Base-by-base conservation (phyloP, 257 asterid genomes). In the Datura wrightii region DNA sequence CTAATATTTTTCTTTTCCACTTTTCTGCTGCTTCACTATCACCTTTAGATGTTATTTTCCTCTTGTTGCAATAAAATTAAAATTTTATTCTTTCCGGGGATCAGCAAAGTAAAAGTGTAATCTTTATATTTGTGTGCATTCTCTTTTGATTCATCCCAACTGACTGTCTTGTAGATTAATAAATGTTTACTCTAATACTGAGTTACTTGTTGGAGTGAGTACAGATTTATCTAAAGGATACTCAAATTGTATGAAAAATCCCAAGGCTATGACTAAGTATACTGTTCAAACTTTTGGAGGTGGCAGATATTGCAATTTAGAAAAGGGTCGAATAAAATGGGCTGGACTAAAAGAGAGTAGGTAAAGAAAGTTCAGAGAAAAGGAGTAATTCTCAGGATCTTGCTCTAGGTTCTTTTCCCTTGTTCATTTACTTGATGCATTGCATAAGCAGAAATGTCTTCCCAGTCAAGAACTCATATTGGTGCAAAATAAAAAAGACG, bases 401-500 rank as follows among this genome's bases (percentile, higher is more conserved):
- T 34, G 44, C 71, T 11, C n/a, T 65, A 34, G 10, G 42, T 63
- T 34, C 11, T 11, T 5, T 34, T 65, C 10, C 3, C 0, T 63
- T 65, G 76, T 66, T 39, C 76, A 66, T 66, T 37, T 36, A 37
- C 76, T 66, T 66, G 76, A 66, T 66, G 42, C 50, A 37, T 13
- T 66, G 76, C 76, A 66, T 66, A 66, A 66, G 76, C 76, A 66
- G 76, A 66, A 65, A 34, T 34, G 44, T 31, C 10, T 65, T 65
- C 44, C 44, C 8, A 11, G 44, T 5, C 44, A 65, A 65, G 41
- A 65, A 36, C 0, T 65, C 46, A 36, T 34, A 65, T 36, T 65
- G 72, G n/a, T 65, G 72, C 46, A 34, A 65, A 65, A 65, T 0
- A 5, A 31, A 10, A 10, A 62, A 8, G 36, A 19, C 6, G 5